These are phyloP conservation scores for Durusdinium trenchii DNA, from an alignment of 73 alveolate genomes.

Conservation along the genomic window DNA sequence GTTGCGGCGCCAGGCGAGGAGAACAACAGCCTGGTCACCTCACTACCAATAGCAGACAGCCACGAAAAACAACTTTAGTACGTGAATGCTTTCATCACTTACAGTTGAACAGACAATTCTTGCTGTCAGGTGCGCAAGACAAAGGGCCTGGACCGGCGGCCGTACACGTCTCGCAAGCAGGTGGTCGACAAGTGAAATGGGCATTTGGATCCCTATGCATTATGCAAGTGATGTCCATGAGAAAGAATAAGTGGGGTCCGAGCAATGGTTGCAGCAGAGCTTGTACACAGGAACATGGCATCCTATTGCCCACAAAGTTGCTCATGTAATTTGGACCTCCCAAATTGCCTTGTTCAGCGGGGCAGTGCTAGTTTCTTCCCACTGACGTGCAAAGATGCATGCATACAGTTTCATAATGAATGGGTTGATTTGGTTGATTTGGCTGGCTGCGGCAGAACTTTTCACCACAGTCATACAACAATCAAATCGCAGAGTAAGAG, in stretches of 20 bases:
- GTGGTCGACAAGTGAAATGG: constrained; percentile 24
- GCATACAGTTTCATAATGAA: constrained; percentile 10
- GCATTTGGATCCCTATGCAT: neutral
- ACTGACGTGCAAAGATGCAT: neutral
- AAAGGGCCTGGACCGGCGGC: constrained; percentile 80
- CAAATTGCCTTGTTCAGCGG: neutral
- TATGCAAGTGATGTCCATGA: neutral
- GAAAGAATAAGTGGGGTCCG: constrained; percentile 24
- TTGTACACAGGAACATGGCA: neutral
- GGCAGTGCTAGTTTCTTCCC: neutral
- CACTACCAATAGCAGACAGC: neutral
- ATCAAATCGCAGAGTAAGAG: neutral
- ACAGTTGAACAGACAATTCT: no score
- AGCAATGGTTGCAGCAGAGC: neutral
- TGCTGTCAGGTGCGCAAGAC: constrained; percentile 56
- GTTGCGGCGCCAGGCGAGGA: constrained; percentile 60
- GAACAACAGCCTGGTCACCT: neutral
- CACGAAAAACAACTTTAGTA: neutral
- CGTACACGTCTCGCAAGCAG: constrained; percentile 73
- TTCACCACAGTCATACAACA: neutral
- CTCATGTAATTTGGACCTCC: neutral
- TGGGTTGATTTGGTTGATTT: neutral
- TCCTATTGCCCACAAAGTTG: neutral
- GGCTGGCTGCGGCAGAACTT: neutral
- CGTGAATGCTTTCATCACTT: no score